Evolutionary conservation across 495 filamentous ascomycete species (phyloP).

Genomic region (Penicillium tannophilum): DNA sequence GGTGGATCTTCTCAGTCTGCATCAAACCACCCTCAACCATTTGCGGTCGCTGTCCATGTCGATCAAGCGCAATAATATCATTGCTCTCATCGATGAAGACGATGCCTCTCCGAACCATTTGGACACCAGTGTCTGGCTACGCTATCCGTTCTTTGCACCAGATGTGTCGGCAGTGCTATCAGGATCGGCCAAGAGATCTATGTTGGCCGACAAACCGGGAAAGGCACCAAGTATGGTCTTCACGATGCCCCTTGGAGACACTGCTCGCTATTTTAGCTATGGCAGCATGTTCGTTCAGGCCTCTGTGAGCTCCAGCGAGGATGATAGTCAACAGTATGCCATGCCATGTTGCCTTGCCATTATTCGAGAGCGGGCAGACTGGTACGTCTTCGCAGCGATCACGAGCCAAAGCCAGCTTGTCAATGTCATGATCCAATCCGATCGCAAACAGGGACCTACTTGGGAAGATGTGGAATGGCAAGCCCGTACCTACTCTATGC

Average conservation of each 20-base stretch:
- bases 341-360: conserved; percentile 75
- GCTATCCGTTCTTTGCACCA: conserved; percentile 68
- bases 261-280: conserved; percentile 67
- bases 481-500: conserved; percentile 58
- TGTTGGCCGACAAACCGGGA: conserved; percentile 40
- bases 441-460: conserved; percentile 65
- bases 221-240: conserved; percentile 55
- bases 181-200: conserved; percentile 55
- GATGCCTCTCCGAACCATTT: conserved; percentile 63
- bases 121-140: conserved; percentile 74
- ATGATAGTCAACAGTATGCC: conserved; percentile 62
- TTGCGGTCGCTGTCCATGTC: conserved; percentile 74
- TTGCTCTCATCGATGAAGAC: conserved; percentile 53
- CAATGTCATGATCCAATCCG: conserved; percentile 70
- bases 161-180: conserved; percentile 68
- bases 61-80: conserved; percentile 77
- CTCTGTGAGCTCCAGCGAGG: conserved; percentile 65
- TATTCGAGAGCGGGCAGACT: conserved; percentile 65
- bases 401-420: conserved; percentile 76
- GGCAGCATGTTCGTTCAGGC: conserved; percentile 71
- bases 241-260: conserved; percentile 76
- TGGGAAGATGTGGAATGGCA: conserved; percentile 85
- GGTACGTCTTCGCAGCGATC: conserved; percentile 66
- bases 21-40: conserved; percentile 59
- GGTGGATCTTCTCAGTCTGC: conserved; percentile 51